Evolutionary conservation across 192 early-diverging fungal genomes (phyloP), one percentile per base, ranked within the genome.

Genomic region (Backusella parvicylindrica): DNA sequence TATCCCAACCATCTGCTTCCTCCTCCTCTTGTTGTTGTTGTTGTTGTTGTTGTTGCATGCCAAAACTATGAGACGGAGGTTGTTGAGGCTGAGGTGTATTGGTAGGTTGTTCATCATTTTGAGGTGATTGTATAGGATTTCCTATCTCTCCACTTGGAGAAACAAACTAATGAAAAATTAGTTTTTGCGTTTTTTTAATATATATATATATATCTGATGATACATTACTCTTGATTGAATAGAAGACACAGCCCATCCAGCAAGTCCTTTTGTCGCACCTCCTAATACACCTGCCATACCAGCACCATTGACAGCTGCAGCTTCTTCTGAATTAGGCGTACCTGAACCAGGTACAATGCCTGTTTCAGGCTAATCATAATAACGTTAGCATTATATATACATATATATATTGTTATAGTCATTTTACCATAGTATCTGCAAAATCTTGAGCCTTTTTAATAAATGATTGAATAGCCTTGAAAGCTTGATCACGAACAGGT

Each of bases 241-340:
- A 12, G 93, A 94, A 4, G 93, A 93, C 4, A 95, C 91, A 0
- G 96, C 96, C 96, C 96, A 96, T 6, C 92, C 92, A 50, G 92
- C 90, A 93, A 95, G 95, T 31, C 91, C 90, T 68, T 92, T 91
- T 2, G 88, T 82, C 16, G 81, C 81, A 30, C 76, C 84, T 4
- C 81, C 85, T 26, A 88, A 76, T 37, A 78, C 84, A n/a, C 81
- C 85, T 6, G 77, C 70, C 35, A 80, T 77, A 43, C 86, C 78
- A 37, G 26, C 28, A 21, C 68, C 37, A 28, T 60, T 60, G 23
- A 7, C 13, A 7, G 1, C 68, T 64, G 68, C 23, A 53, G 36
- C 31, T 50, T 56, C 68, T 16, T 70, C 68, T 43, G 38, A 23
- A 6, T 38, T 40, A 8, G 36, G 36, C 0, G 40, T 40, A 69